A percentile compares a stretch with the other conserved stretches of the same genome.
phyloP scores from a whole-genome alignment of 768 basidiomycete genomes.

The Pleurotus giganteus region DNA sequence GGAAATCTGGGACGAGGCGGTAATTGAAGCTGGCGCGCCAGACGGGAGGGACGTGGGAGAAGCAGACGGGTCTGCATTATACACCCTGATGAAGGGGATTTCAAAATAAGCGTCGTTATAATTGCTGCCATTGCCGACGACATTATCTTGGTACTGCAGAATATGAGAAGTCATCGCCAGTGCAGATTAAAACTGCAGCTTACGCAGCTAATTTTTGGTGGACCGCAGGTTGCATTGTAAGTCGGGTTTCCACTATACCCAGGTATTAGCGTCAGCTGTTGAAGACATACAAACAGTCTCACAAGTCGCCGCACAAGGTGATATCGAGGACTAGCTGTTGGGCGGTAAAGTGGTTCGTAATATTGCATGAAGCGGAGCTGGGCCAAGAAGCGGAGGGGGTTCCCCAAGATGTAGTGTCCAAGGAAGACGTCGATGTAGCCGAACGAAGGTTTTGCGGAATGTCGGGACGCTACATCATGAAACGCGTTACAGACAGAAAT shows the following conservation, averaged over 20 bases:
- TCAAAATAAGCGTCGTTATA: conserved; percentile 60
- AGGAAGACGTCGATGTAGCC: conserved; percentile 44
- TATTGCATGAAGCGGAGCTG: conserved; percentile 48
- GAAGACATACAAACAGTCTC: conserved; percentile 4
- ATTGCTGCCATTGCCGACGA: conserved; percentile 39
- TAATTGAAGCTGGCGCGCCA: too few species aligned
- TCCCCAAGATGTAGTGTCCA: conserved; percentile 58
- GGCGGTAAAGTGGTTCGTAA: conserved; percentile 53
- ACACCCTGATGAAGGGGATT: conserved; percentile 55
- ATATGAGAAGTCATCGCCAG: conserved; percentile 25
- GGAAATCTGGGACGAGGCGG: too few species aligned
- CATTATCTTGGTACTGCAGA: conserved; percentile 51
- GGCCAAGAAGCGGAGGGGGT: conserved; percentile 69
- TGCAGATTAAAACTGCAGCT: background rate
- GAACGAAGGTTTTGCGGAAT: conserved; percentile 47
- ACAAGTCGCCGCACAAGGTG: conserved; percentile 60
- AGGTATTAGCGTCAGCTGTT: background rate
- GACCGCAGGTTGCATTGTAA: background rate
- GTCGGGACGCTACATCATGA: conserved; percentile 59
- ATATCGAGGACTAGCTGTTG: conserved; percentile 75
- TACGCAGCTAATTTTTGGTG: background rate
- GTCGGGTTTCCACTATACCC: background rate
- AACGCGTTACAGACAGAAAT: conserved; percentile 36
- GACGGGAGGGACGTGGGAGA: background rate
- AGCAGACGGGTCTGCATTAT: conserved; percentile 23